Evolutionary conservation across 2,329 filamentous ascomycete species (phyloP), one percentile per base, ranked within the genome.

Genomic region (Berkeleyomyces rouxiae): DNA sequence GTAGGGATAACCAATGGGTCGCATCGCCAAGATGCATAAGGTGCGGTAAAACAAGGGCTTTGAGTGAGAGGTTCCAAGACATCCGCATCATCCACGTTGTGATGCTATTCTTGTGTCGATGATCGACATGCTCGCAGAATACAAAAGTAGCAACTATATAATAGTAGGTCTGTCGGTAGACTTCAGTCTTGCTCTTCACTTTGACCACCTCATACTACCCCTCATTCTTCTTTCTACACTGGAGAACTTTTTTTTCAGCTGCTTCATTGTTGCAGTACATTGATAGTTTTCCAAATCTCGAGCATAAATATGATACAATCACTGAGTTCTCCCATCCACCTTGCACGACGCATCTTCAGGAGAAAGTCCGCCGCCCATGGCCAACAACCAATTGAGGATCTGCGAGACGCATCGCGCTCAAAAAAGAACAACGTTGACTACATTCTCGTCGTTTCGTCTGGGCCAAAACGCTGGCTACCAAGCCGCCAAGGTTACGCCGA

Each of bases 391-490:
- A 44, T 44, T 7, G 7, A 23, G 16, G 57, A 46, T 36, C 9
- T 33, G 39, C 3, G 44, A 43, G 31, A 46, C 36, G 33, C 57
- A 13, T 59, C 39, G 7, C 57, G 23, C 7, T 3, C 31, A 16
- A 16, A 43, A n/a, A 31, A 55, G 23, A 13, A 31, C 13, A 37
- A 61, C 13, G 36, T 43, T 39, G 57, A 59, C 39, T 64, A 64
- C 37, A 31, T 64, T 16, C 59, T 64, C 6, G 57, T 64, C 36
- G 59, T 64, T n/a, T 51, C 63, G 11, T 13, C 23, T 36, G 46
- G 44, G 23, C 63, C 63, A 9, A 61, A 64, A 36, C 53, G 53
- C 16, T 64, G 63, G 59, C 44, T 64, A 9, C 63, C 63, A 9
- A 39, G 44, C 7, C 53, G 37, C 23, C 61, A 61, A 9, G 59